phyloP scores from a whole-genome alignment of 140 eudicot genomes.

The Senecio squalidus region DNA sequence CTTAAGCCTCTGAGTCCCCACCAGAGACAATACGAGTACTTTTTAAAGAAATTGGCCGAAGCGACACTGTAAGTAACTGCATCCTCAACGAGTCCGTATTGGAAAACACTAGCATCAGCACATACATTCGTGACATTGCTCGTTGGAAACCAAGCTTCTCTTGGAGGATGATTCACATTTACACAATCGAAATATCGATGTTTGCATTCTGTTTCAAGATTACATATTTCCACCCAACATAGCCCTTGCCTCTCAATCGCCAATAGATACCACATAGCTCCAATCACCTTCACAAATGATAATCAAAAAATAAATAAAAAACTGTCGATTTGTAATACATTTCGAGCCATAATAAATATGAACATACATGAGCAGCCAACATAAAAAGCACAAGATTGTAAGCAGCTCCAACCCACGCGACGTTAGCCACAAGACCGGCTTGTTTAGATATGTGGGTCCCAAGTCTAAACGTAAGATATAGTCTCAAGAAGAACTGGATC shows the following conservation, averaged over 20 bases:
- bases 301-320: neutral
- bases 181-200: constrained; percentile 52
- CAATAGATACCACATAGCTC: constrained; percentile 87
- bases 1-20: constrained; percentile 87
- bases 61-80: constrained; percentile 41
- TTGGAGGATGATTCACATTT: constrained; percentile 23
- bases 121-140: constrained; percentile 55
- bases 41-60: constrained; percentile 41
- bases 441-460: constrained; percentile 66
- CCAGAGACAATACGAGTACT: constrained; percentile 84
- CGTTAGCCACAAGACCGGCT: constrained; percentile 67
- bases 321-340: too few species aligned
- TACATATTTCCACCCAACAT: constrained; percentile 72
- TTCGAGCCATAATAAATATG: neutral
- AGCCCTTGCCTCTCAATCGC: constrained; percentile 77
- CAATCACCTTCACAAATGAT: constrained; percentile 50
- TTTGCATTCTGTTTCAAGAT: constrained; percentile 36
- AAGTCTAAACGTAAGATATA: constrained; percentile 65
- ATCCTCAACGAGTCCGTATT: constrained; percentile 62
- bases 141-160: constrained; percentile 47
- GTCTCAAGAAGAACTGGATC: constrained; percentile 59
- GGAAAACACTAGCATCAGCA: constrained; percentile 20
- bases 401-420: constrained; percentile 97
- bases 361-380: constrained; percentile 88
- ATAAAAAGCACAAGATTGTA: constrained; percentile 72